Base-by-base conservation (phyloP, 2,329 filamentous ascomycete genomes). In the Penicillium sclerotiorum region DNA sequence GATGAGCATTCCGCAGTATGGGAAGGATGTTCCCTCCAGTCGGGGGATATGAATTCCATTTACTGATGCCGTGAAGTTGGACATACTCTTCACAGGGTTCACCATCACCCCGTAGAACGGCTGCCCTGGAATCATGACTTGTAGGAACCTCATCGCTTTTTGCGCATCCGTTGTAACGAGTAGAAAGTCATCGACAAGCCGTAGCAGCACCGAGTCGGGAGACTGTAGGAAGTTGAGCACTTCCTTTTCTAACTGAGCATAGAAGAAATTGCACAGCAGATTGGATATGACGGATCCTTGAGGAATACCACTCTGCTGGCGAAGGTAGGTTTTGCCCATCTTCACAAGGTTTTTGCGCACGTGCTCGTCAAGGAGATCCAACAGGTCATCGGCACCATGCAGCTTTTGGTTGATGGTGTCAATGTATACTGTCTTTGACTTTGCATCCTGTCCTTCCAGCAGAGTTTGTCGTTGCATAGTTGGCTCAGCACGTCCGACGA, bases 181-280 rank as follows among this genome's bases (percentile, higher is more conserved):
- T 4, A 97, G 77, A 60, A 97, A 99, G 63, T 99, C 94, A 60
- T 99, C 94, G 35, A 95, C 89, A 8, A 96, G 79, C 13, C 94
- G 82, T 45, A 97, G 71, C 7, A 99, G 76, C 2, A 96, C 71
- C 41, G 82, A 86, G 27, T 86, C 75, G n/a, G 69, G 64, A 0
- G 72, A 63, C 13, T 77, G 60, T 2, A 94, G 71, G 64, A 96
- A 97, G 0, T 64, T 66, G 2, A 97, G 76, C 12, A 86, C 75
- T 21, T 84, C 78, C 6, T 73, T 72, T 69, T 99, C 94, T 1
- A 97, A 81, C 55, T 94, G 85, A 5, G 89, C 92, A 66, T 99
- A 99, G 70, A 97, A 96, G 72, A 95, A 93, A 71, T 91, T 97
- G 77, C 94, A 97, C 5, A 99, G 78, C 33, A 91, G 78, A 36